A percentile compares a stretch with the other conserved stretches of the same genome.
phyloP scores from a whole-genome alignment of 139 green algal genomes.

The Micractinium sp. region DNA sequence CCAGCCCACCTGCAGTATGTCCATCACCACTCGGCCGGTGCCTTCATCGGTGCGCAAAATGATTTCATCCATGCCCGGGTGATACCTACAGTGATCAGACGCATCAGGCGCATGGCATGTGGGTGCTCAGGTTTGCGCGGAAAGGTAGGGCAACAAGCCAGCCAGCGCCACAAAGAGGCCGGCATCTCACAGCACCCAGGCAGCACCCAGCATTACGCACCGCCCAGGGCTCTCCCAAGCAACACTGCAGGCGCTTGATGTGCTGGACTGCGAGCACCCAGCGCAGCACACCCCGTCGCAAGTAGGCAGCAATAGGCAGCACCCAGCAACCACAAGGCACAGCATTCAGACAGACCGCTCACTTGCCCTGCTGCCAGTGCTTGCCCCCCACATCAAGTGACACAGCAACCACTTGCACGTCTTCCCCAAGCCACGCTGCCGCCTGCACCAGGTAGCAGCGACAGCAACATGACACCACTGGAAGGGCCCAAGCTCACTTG shows the following conservation, averaged over 20 bases:
- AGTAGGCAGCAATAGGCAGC: background rate
- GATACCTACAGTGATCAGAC: constrained; percentile 3
- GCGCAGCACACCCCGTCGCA: background rate
- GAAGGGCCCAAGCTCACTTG: background rate
- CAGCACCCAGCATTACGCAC: background rate
- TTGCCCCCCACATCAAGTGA: background rate
- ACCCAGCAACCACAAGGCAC: background rate
- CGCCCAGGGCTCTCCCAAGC: too few species aligned
- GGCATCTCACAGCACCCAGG: background rate
- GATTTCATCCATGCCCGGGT: constrained; percentile 28
- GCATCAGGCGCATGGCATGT: too few species aligned
- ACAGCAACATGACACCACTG: too few species aligned
- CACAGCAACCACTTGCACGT: background rate
- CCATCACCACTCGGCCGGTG: constrained; percentile 13
- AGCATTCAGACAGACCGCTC: background rate
- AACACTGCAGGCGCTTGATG: background rate
- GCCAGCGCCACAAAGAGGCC: too few species aligned
- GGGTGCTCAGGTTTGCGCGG: too few species aligned
- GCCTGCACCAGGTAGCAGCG: too few species aligned
- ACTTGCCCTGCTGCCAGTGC: too few species aligned
- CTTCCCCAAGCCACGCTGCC: too few species aligned
- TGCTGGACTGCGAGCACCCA: background rate
- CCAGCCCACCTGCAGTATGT: constrained; percentile 8
- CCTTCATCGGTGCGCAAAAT: background rate
- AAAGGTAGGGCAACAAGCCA: too few species aligned